Conservation (phyloP, 352 stramenopile genomes). For the Globisporangium radiosum region DNA sequence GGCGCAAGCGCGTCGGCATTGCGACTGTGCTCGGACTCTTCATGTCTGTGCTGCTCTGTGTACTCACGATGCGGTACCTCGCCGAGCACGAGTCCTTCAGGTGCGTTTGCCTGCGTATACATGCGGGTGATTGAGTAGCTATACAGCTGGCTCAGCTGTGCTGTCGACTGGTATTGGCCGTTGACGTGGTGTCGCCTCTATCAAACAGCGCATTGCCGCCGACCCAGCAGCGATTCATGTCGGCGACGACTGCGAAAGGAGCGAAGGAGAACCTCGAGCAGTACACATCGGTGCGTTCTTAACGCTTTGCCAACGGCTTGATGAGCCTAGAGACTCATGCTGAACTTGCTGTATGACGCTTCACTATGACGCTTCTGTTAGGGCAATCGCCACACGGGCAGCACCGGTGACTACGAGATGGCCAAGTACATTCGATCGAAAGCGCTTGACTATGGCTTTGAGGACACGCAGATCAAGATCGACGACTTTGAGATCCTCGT, state of each 20-base stretch:
- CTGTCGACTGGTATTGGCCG: too few relatives aligned
- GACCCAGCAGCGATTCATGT: constrained; percentile 76
- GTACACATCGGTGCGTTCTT: constrained; percentile 46
- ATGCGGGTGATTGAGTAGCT: too few relatives aligned
- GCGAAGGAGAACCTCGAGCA: constrained; percentile 68
- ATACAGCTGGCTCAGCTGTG: too few relatives aligned
- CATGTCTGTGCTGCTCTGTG: constrained; percentile 53
- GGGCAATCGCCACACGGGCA: constrained; percentile 54
- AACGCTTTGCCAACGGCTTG: too few relatives aligned
- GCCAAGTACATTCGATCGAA: constrained; percentile 69
- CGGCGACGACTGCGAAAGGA: constrained; percentile 50
- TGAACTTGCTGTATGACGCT: too few relatives aligned
- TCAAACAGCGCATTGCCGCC: constrained; percentile 45
- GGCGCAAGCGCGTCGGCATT: constrained; percentile 50
- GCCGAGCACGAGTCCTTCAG: constrained; percentile 67
- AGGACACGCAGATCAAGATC: constrained; percentile 68
- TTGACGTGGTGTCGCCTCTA: too few relatives aligned
- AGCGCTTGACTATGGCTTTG: constrained; percentile 69
- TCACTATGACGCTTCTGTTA: constrained; percentile 6
- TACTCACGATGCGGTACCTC: constrained; percentile 55
- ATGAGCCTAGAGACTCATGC: too few relatives aligned
- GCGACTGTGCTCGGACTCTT: constrained; percentile 49
- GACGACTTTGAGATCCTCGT: constrained; percentile 80
- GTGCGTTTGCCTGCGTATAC: constrained; percentile 13
- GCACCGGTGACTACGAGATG: constrained; percentile 60